Conservation (phyloP, 164 flowering plant genomes). For the Brasenia schreberi region DNA sequence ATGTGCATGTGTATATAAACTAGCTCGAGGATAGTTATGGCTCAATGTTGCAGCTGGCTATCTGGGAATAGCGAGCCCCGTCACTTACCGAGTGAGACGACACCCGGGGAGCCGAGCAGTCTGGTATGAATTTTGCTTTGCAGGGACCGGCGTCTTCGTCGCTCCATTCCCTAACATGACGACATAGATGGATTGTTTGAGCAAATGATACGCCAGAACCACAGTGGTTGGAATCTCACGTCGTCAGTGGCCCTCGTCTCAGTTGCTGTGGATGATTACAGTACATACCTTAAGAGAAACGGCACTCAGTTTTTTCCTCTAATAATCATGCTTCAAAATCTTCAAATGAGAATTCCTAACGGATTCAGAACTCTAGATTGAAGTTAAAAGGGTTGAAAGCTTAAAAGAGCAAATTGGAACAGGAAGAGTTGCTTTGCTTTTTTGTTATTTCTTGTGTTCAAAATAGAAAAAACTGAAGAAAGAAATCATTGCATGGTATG, state of each 20-base stretch:
- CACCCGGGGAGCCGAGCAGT: neutral
- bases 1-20: too few relatives aligned
- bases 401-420: too few relatives aligned
- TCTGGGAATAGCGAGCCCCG: slow-evolving; percentile 2
- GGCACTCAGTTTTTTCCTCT: slow-evolving; percentile 26
- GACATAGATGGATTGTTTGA: slow-evolving; percentile 54
- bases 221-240: slow-evolving; percentile 13
- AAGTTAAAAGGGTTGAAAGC: too few relatives aligned
- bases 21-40: too few relatives aligned
- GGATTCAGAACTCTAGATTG: too few relatives aligned
- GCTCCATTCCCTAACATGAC: slow-evolving; percentile 57
- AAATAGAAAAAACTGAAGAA: too few relatives aligned
- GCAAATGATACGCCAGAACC: slow-evolving; percentile 18
- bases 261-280: slow-evolving; percentile 69
- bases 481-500: neutral
- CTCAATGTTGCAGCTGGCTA: slow-evolving; percentile 3
- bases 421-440: too few relatives aligned
- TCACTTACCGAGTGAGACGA: slow-evolving; percentile 2
- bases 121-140: slow-evolving; percentile 12
- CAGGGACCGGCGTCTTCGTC: slow-evolving; percentile 12
- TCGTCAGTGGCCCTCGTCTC: slow-evolving; percentile 50
- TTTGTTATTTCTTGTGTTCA: too few relatives aligned
- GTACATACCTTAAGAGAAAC: slow-evolving; percentile 16
- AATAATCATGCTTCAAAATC: neutral
- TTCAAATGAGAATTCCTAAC: neutral